These are phyloP conservation scores for Picochlorum sp. DNA, from an alignment of 139 green algal genomes.

Conservation along the genomic window DNA sequence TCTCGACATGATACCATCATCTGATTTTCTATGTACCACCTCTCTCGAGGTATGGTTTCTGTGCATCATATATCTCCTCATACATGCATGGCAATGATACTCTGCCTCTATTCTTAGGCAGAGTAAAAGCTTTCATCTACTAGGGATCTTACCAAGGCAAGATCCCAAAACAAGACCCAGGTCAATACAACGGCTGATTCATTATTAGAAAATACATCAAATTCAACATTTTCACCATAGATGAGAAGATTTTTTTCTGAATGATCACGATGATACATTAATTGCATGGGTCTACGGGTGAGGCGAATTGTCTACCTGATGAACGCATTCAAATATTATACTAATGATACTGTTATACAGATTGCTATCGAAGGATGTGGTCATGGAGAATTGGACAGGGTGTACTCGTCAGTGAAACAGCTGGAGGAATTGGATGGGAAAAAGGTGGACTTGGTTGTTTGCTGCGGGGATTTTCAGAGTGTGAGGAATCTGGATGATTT, in stretches of 20 bases:
- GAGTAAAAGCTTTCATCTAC: no score
- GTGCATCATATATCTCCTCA: no score
- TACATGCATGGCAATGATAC: no score
- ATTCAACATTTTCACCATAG: not conserved
- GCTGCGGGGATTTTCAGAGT: slow-evolving; percentile 98
- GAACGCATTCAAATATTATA: not conserved
- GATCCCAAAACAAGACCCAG: no score
- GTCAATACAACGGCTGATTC: no score
- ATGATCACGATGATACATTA: not conserved
- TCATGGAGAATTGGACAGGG: slow-evolving; percentile 89
- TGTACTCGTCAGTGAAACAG: slow-evolving; percentile 72
- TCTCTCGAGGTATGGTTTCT: no score
- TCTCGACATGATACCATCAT: no score
- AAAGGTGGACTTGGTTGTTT: slow-evolving; percentile 91
- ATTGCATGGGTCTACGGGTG: not conserved
- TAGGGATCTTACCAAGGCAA: no score
- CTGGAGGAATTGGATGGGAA: slow-evolving; percentile 52
- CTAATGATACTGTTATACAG: slow-evolving; percentile 31
- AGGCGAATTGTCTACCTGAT: not conserved
- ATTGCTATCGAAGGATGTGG: slow-evolving; percentile 83
- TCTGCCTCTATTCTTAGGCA: no score
- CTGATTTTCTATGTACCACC: no score
- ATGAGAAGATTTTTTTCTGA: not conserved
- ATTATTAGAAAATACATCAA: no score
- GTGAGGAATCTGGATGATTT: slow-evolving; percentile 92